phyloP scores from a whole-genome alignment of 2,329 filamentous ascomycete species.

The Bipolaris oryzae region DNA sequence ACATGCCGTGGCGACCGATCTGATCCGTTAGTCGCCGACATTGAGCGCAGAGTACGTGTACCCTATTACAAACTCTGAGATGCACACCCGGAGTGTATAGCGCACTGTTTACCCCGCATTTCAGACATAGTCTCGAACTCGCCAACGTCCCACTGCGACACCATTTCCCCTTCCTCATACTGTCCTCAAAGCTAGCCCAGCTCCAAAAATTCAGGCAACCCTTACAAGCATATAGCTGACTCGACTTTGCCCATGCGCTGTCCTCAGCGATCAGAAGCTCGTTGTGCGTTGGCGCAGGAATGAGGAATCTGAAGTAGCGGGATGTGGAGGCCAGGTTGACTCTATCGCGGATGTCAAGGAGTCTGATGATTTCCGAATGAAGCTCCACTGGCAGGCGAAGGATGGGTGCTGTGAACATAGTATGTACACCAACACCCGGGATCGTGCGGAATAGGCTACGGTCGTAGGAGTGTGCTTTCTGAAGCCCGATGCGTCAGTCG shows the following conservation, averaged over 20 bases:
- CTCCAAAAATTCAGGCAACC: conserved; percentile 26
- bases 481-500: conserved; percentile 2
- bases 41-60: conserved; percentile 24
- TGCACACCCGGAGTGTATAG: conserved; percentile 28
- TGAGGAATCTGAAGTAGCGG: conserved; percentile 27
- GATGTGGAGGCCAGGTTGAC: conserved; percentile 23
- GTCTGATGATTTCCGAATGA: conserved; percentile 28
- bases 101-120: conserved; percentile 31
- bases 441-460: not conserved
- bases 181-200: conserved; percentile 33
- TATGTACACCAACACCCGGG: not conserved
- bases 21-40: conserved; percentile 30
- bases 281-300: conserved; percentile 24
- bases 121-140: conserved; percentile 32
- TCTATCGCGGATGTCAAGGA: conserved; percentile 30
- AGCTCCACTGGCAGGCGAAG: conserved; percentile 35
- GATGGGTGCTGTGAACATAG: conserved; percentile 24
- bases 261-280: conserved; percentile 33
- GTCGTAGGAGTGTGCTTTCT: conserved; percentile 1
- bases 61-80: conserved; percentile 28
- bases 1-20: conserved; percentile 16
- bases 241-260: conserved; percentile 24
- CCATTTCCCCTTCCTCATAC: conserved; percentile 39
- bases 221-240: conserved; percentile 32
- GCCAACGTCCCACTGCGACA: conserved; percentile 31